A percentile compares a stretch with the other conserved stretches of the same genome.
Conservation (phyloP, 2,329 filamentous ascomycete species). For the Xylariaceae sp. region DNA sequence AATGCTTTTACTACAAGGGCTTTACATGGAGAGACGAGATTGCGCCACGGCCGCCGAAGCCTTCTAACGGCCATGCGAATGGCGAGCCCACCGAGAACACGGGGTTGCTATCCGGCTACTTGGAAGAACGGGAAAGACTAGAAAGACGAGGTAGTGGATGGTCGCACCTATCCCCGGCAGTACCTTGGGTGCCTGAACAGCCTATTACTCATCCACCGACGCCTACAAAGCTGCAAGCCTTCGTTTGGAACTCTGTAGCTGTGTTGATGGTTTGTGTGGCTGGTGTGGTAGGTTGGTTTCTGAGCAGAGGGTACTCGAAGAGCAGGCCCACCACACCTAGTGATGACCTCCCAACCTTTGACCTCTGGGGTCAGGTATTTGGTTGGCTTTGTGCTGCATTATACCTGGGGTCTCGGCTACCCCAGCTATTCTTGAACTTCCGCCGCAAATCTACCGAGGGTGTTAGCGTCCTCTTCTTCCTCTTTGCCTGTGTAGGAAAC, state of each 20-base stretch:
- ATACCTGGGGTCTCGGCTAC: slow-evolving; percentile 88
- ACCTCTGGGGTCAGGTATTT: slow-evolving; percentile 83
- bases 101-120: slow-evolving; percentile 54
- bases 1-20: slow-evolving; percentile 96
- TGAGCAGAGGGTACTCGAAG: slow-evolving; percentile 61
- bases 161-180: slow-evolving; percentile 78
- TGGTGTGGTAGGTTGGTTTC: slow-evolving; percentile 85
- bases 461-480: slow-evolving; percentile 91
- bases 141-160: slow-evolving; percentile 62
- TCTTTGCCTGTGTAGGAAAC: slow-evolving; percentile 96
- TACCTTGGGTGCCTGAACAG: slow-evolving; percentile 69
- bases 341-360: slow-evolving; percentile 67
- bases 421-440: slow-evolving; percentile 91
- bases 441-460: slow-evolving; percentile 92
- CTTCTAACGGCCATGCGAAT: slow-evolving; percentile 43
- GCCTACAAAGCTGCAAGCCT: slow-evolving; percentile 61
- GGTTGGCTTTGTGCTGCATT: slow-evolving; percentile 90
- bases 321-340: slow-evolving; percentile 45
- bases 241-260: slow-evolving; percentile 76
- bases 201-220: slow-evolving; percentile 52
- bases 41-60: slow-evolving; percentile 50
- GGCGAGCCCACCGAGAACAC: slow-evolving; percentile 60
- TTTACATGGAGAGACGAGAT: slow-evolving; percentile 71
- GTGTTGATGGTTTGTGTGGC: slow-evolving; percentile 84
- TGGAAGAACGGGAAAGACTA: slow-evolving; percentile 53